Evolutionary conservation across 2,329 filamentous ascomycete species (phyloP).

Genomic region (Beauveria varroae): DNA sequence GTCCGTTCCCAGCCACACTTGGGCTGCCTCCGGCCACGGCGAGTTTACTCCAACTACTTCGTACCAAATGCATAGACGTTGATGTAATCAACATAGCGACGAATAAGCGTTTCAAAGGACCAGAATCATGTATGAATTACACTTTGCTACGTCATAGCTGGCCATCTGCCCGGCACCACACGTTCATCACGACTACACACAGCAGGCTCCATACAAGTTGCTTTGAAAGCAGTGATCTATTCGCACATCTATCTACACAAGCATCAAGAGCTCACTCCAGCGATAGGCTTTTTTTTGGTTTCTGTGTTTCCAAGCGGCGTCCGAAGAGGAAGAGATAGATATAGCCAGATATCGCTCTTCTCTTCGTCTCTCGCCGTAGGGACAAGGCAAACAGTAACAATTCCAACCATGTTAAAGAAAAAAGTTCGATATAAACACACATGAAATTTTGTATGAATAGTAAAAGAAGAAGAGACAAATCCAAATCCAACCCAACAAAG

Average conservation of each 20-base stretch:
- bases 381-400: neutral
- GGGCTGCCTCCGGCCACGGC: neutral
- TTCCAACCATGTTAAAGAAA: neutral
- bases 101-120: too few species aligned
- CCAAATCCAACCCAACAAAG: slow-evolving; percentile 1
- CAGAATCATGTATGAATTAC: too few species aligned
- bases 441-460: neutral
- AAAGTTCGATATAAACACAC: neutral
- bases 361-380: neutral
- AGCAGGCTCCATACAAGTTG: neutral
- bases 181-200: neutral
- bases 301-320: neutral
- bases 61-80: too few species aligned
- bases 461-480: neutral
- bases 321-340: neutral
- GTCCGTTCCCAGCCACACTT: neutral
- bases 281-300: neutral
- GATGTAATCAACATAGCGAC: neutral
- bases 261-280: neutral
- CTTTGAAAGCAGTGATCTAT: neutral
- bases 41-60: too few species aligned
- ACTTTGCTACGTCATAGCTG: neutral
- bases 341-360: slow-evolving; percentile 5
- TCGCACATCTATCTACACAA: slow-evolving; percentile 1
- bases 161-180: neutral